phyloP scores from a whole-genome alignment of 2,329 filamentous ascomycete genomes.

The Rhynchosporium graminicola region DNA sequence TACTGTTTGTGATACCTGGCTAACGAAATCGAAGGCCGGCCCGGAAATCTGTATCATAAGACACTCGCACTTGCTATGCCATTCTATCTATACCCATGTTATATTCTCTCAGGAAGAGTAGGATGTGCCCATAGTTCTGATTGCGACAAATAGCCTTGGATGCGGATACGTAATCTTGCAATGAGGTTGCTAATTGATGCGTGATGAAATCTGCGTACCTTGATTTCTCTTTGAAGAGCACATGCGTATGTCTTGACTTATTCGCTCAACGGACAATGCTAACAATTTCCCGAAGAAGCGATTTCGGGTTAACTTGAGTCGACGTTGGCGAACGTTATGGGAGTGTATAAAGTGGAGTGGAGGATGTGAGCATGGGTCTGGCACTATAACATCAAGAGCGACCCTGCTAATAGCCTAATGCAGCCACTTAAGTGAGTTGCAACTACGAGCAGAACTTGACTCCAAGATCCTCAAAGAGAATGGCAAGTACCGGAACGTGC shows the following conservation, averaged over 20 bases:
- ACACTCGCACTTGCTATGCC: conserved; percentile 2
- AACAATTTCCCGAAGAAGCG: neutral
- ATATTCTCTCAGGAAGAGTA: neutral
- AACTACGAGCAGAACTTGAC: neutral
- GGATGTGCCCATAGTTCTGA: neutral
- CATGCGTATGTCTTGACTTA: neutral
- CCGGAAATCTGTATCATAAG: neutral
- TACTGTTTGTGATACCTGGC: conserved; percentile 4
- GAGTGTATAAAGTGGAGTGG: neutral
- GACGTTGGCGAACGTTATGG: conserved; percentile 1
- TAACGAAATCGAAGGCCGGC: neutral
- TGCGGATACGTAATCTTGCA: neutral
- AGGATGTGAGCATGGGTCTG: neutral
- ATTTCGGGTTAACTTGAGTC: neutral
- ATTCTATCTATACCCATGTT: neutral
- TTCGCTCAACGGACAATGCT: neutral
- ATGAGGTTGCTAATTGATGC: neutral
- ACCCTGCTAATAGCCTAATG: neutral
- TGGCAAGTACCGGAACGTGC: conserved; percentile 5
- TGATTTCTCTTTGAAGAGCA: neutral
- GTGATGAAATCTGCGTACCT: conserved; percentile 5
- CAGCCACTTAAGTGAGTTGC: neutral
- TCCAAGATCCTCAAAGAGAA: conserved; percentile 4
- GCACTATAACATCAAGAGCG: neutral
- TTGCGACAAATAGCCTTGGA: neutral